Evolutionary conservation across 208 protist genomes (phyloP), one percentile per base, ranked within the genome.

Genomic region (Balamuthia mandrillaris): DNA sequence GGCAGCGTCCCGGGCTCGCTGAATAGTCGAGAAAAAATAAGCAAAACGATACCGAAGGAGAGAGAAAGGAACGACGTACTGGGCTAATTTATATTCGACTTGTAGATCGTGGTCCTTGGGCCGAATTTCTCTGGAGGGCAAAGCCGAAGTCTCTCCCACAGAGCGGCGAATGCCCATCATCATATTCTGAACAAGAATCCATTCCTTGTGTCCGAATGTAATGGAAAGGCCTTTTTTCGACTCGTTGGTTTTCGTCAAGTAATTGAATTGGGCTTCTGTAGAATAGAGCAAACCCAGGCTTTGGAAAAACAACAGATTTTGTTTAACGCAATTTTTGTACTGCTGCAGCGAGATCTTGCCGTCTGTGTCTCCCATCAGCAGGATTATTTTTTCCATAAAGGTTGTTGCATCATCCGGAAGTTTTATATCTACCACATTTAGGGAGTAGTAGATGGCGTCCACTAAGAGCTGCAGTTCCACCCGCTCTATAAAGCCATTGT

Each of bases 121-220:
- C 4, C 35, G 44, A 12, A 83, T n/a, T n/a, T 83, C 77, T n/a
- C 77, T 35, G 4, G 52, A 49, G 12, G 77, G 77, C 7, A 83
- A 44, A 27, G 31, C 77, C 21, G 77, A 68, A 16, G 54, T 83
- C 37, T 83, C 77, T 14, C 49, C n/a, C 66, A 83, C 75, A 35
- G 77, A 83, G 14, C 77, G 77, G 24, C 77, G 77, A 14, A 83
- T 83, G 1, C 77, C 77, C 27, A 83, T 35, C 77, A 83, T 83
- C 77, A 83, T 61, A 31, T 83, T 83, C 42, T 83, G 77, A 6
- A 83, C 77, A 27, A 83, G 21, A 5, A 24, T 68, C 77, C 77
- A 83, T 21, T 83, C 77, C 37, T 83, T 83, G 54, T 83, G 31
- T 2, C 77, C 77, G 24, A 83, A 83, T 3, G 77, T 83, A 31